These are phyloP conservation scores for Rhodotorula toruloides DNA, from an alignment of 768 basidiomycete species.

Conservation along the genomic window DNA sequence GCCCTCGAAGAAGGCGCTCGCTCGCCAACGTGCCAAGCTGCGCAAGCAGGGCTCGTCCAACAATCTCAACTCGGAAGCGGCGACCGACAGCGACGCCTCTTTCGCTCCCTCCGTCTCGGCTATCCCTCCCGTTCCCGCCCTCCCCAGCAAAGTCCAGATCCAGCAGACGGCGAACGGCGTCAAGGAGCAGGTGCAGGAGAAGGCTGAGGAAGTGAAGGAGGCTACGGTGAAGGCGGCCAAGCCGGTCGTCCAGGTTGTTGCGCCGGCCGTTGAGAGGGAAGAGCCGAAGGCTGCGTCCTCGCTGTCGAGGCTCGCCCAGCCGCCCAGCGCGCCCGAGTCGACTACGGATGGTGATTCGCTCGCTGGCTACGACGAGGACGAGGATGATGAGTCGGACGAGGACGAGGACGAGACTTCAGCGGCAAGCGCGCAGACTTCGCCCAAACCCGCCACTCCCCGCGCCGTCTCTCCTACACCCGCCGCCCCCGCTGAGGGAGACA, in stretches of 20 bases:
- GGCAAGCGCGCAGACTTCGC: background rate
- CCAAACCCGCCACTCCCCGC: constrained; percentile 3
- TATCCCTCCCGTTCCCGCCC: constrained; percentile 23
- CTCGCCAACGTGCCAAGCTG: constrained; percentile 27
- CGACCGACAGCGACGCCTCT: constrained; percentile 24
- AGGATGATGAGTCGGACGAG: constrained; percentile 19
- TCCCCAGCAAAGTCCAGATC: background rate
- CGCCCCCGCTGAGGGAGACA: background rate
- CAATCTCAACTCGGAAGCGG: background rate
- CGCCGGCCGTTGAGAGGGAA: background rate
- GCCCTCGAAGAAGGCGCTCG: constrained; percentile 32
- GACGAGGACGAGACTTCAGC: background rate
- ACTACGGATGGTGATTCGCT: constrained; percentile 23
- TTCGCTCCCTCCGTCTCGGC: constrained; percentile 3
- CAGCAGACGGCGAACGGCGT: background rate
- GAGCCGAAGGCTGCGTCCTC: background rate
- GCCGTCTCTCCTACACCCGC: background rate
- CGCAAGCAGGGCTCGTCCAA: constrained; percentile 26
- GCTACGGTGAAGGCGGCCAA: background rate
- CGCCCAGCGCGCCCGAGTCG: constrained; percentile 8
- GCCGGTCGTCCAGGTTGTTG: background rate
- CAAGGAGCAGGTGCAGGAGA: background rate
- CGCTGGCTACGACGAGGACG: constrained; percentile 20
- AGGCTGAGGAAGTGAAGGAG: background rate
- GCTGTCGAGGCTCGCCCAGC: background rate